Base-by-base conservation (phyloP, 2,329 filamentous ascomycete genomes). In the Magnaporthiopsis incrustans region DNA sequence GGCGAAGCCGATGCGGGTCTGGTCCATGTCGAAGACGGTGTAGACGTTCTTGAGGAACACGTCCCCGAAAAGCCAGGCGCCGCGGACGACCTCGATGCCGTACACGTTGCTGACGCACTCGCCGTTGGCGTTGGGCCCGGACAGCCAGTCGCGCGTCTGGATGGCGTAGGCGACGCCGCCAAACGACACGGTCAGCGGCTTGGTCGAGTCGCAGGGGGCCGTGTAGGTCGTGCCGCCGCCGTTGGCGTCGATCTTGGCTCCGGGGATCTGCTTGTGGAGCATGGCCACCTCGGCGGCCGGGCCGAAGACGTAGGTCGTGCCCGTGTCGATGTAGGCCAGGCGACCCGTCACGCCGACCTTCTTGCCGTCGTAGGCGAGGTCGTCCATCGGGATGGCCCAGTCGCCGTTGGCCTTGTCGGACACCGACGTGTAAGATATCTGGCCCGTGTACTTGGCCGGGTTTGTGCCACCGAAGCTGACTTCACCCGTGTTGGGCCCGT, bases 11-110 rank as follows among this genome's bases (percentile, higher is more conserved):
- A 92, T 85, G 62, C 82, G 83, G 58, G 74, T 76, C 67, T 86
- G 72, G 67, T 94, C 91, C 63, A 85, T 85, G 73, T 97, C 92
- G 73, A 96, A 96, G 30, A 95, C 88, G 1, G 86, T 81, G 72
- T 96, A 96, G 22, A 96, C 92, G 69, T 96, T 96, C 78, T 96
- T 96, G 66, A 97, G 77, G 70, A 96, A 96, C 0, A 89, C 85
- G 68, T 92, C 92, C 2, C 92, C 92, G 1, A 96, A 76, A n/a
- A 97, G 80, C 91, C 92, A 96, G 33, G 86, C 70, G 69, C 78
- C 80, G 0, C 80, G 76, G 60, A 91, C 87, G 18, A 90, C 85
- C 71, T 89, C 83, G 32, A 86, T 81, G 1, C 89, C 90, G 63
- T 92, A 88, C 50, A 96, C 84, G 69, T 90, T 92, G 73, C 90